Evolutionary conservation across 257 asterid genomes (phyloP).

Genomic region (Fraxinus quadrangulata): DNA sequence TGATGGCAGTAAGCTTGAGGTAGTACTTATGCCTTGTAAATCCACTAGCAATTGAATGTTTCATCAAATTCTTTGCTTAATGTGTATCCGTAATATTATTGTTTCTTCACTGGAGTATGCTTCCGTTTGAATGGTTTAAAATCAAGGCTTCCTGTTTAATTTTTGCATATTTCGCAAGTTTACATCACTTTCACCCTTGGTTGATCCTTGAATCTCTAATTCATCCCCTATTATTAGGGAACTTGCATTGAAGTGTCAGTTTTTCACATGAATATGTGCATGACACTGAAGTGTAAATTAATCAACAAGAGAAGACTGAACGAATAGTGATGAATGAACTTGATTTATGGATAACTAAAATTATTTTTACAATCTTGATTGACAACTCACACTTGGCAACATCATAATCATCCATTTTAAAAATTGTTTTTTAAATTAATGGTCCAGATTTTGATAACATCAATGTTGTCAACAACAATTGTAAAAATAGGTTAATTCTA

Average conservation of each 20-base stretch:
- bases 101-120: background rate
- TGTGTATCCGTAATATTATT: background rate
- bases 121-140: background rate
- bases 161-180: background rate
- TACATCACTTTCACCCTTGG: background rate
- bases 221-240: background rate
- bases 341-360: background rate
- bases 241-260: background rate
- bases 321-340: background rate
- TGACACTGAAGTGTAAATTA: background rate
- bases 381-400: too few species aligned
- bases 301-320: background rate
- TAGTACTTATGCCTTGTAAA: conserved; percentile 23
- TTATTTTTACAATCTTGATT: too few species aligned
- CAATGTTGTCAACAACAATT: too few species aligned
- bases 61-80: background rate
- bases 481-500: too few species aligned
- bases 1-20: conserved; percentile 87
- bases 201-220: background rate
- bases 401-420: too few species aligned
- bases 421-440: too few species aligned
- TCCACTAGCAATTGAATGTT: background rate
- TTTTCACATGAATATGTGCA: background rate
- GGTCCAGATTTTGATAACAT: too few species aligned
- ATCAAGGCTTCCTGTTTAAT: background rate